Base-by-base conservation (phyloP, 2,329 filamentous ascomycete species). In the Fusarium hostae region DNA sequence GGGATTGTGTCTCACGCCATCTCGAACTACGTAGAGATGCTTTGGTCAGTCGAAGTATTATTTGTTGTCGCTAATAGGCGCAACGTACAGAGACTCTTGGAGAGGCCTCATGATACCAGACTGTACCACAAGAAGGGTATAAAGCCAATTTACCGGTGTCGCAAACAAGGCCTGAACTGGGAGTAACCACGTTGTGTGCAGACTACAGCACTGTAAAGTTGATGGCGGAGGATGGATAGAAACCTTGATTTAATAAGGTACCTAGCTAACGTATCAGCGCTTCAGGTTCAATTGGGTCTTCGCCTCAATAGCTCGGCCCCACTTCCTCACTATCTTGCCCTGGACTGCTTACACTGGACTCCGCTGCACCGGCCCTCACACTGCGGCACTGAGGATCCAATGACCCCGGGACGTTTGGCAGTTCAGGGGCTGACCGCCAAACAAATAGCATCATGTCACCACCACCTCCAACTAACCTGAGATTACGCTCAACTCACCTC, bases 1-100 rank as follows among this genome's bases (percentile, higher is more conserved):
- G 84, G 73, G 82, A 84, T 77, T 89, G 86, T 40, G 91, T 90
- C 75, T 86, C 84, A 76, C 88, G 84, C 92, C 92, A 94, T 87
- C 90, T 87, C 79, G 84, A 83, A 78, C 92, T 94, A 75, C 54
- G 48, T 37, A 57, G 63, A 50, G 50, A 51, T 37, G 37, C 22
- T 32, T 58, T 79, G 57, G 79, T 77, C 68, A 75, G 76, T 70
- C 56, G 54, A 59, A 40, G 61, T 52, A 44, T 44, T 51, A 47
- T 41, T 28, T 54, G 54, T 37, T 28, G 45, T 56, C 28, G 37
- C 40, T 59, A 37, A 61, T 62, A 50, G 50, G 52, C 54, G 58
- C 48, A 47, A 76, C 81, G 74, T 74, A 83, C 82, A 78, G 76
- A 44, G 79, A 79, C 74, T 83, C 82, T 50, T 82, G 77, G 37